phyloP scores from a whole-genome alignment of 108 stramenopile species.

The Nannochloropsis gaditana region DNA sequence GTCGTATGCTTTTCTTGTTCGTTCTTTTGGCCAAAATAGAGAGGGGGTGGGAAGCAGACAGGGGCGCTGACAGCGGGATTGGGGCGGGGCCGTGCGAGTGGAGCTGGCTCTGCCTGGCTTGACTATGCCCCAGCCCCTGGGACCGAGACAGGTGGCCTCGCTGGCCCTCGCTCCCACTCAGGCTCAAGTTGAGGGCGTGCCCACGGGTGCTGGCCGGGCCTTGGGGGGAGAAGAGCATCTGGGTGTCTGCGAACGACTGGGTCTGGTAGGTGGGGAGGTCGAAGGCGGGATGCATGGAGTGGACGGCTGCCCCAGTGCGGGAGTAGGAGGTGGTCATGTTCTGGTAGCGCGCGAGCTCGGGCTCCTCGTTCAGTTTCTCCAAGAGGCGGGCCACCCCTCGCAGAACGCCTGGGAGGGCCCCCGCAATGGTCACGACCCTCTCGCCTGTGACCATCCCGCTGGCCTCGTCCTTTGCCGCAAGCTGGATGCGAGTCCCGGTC shows the following conservation, averaged over 20 bases:
- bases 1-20: too few relatives aligned
- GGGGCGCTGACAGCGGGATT: too few relatives aligned
- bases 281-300: conserved; percentile 3
- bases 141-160: not conserved
- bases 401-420: not conserved
- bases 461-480: conserved; percentile 14
- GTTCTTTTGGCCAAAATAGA: too few relatives aligned
- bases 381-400: not conserved
- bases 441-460: not conserved
- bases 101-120: too few relatives aligned
- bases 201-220: not conserved
- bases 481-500: conserved; percentile 33
- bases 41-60: too few relatives aligned
- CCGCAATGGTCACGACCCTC: conserved; percentile 19
- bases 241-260: not conserved
- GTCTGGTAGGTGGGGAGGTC: not conserved
- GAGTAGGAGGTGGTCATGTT: conserved; percentile 20
- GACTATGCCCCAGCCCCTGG: too few relatives aligned
- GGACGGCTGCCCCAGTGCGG: not conserved
- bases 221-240: not conserved
- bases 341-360: conserved; percentile 8
- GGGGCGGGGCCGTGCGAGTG: too few relatives aligned
- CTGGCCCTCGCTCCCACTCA: not conserved
- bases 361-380: conserved; percentile 23
- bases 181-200: not conserved